phyloP scores from a whole-genome alignment of 257 asterid genomes.

The Thymus mandschuricus region DNA sequence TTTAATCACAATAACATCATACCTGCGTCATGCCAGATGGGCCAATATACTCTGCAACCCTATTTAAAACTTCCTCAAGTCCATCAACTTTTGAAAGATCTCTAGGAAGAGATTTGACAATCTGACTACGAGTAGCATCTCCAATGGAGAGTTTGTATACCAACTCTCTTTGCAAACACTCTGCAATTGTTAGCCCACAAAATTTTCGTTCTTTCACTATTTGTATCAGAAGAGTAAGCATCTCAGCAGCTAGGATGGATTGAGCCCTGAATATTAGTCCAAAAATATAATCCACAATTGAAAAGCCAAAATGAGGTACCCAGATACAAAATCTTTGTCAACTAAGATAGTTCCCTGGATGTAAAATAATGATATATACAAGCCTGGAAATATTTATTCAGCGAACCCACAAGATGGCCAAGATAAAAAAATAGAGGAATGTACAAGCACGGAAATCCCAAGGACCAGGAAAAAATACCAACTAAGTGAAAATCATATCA shows the following conservation, averaged over 20 bases:
- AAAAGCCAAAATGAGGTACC: not conserved
- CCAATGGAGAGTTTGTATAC: constrained; percentile 82
- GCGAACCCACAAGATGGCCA: not conserved
- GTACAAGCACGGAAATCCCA: constrained; percentile 12
- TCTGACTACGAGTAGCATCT: constrained; percentile 92
- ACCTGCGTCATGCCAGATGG: constrained; percentile 99
- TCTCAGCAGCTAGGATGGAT: constrained; percentile 73
- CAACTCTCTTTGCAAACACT: constrained; percentile 82
- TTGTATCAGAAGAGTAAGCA: constrained; percentile 89
- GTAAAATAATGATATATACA: not conserved
- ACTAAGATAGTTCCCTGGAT: not conserved
- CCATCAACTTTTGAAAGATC: constrained; percentile 79
- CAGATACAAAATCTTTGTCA: no score
- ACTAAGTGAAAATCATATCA: constrained; percentile 16
- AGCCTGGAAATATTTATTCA: constrained; percentile 17
- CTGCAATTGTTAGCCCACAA: constrained; percentile 82
- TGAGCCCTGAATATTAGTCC: constrained; percentile 69
- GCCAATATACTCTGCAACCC: constrained; percentile 82
- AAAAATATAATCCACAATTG: constrained; percentile 20
- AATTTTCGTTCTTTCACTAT: constrained; percentile 88
- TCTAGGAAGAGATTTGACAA: constrained; percentile 87
- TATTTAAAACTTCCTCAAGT: constrained; percentile 79
- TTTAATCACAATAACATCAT: constrained; percentile 30
- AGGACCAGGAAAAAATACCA: constrained; percentile 17
- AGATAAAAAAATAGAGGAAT: not conserved